phyloP scores from a whole-genome alignment of 2,329 filamentous ascomycete species.

The Zymoseptoria pseudotritici region DNA sequence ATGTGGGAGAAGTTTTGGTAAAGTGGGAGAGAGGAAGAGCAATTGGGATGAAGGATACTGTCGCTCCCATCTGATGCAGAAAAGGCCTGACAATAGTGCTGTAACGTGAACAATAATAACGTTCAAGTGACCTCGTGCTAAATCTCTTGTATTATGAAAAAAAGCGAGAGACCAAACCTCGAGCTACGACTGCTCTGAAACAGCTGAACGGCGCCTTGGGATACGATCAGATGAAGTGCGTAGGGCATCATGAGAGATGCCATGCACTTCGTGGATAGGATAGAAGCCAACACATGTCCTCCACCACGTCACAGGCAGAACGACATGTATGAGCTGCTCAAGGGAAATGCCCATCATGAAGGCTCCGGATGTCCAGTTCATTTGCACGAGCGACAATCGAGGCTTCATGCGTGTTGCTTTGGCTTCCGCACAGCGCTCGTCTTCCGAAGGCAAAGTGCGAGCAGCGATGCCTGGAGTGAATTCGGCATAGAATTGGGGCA shows the following conservation, averaged over 20 bases:
- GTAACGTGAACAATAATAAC: neutral
- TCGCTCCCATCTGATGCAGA: neutral
- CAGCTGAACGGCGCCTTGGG: neutral
- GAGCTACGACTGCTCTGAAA: neutral
- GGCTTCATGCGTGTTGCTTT: neutral
- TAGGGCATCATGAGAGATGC: neutral
- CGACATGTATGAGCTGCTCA: neutral
- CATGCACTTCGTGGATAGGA: neutral
- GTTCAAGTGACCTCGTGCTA: neutral
- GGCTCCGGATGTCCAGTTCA: neutral
- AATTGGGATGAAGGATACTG: neutral
- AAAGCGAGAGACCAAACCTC: neutral
- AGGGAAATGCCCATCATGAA: neutral
- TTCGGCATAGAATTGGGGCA: too few relatives aligned
- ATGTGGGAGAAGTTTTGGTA: neutral
- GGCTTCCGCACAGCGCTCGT: neutral
- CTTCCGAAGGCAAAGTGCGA: neutral
- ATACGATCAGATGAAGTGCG: neutral
- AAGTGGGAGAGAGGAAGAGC: neutral
- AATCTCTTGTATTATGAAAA: neutral
- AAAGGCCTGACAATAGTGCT: neutral
- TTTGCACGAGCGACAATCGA: neutral
- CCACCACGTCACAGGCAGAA: neutral
- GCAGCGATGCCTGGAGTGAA: too few relatives aligned
- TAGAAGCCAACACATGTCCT: neutral